Evolutionary conservation across 352 stramenopile species (phyloP).

Genomic region (Globisporangium irregulare): DNA sequence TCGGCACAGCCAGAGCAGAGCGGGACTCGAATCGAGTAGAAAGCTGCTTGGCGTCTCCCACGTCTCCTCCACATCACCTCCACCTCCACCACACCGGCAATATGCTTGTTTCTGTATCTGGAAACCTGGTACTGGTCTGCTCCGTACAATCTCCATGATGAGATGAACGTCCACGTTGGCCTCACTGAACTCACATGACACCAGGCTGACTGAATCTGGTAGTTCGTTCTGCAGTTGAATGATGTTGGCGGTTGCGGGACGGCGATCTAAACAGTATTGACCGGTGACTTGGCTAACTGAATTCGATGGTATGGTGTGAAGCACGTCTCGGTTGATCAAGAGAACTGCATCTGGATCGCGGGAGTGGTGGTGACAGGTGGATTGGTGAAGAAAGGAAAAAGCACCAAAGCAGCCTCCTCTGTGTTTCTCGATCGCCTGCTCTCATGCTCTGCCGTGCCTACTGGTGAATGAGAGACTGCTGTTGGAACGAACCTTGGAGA

Average conservation of each 20-base stretch:
- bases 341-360: background rate
- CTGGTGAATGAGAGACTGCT: background rate
- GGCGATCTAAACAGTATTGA: background rate
- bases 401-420: background rate
- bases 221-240: background rate
- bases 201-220: background rate
- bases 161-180: background rate
- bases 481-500: slow-evolving; percentile 89
- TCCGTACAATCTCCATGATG: background rate
- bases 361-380: background rate
- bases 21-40: background rate
- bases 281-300: background rate
- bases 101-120: background rate
- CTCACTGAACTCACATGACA: background rate
- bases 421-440: slow-evolving; percentile 1
- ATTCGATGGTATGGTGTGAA: background rate
- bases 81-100: background rate
- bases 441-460: background rate
- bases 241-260: background rate
- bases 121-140: background rate
- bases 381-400: background rate
- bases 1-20: background rate
- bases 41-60: background rate
- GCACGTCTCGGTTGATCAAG: background rate
- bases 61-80: background rate